These are phyloP conservation scores for Cercospora sp. DNA, from an alignment of 2,329 filamentous ascomycete species.

Conservation along the genomic window DNA sequence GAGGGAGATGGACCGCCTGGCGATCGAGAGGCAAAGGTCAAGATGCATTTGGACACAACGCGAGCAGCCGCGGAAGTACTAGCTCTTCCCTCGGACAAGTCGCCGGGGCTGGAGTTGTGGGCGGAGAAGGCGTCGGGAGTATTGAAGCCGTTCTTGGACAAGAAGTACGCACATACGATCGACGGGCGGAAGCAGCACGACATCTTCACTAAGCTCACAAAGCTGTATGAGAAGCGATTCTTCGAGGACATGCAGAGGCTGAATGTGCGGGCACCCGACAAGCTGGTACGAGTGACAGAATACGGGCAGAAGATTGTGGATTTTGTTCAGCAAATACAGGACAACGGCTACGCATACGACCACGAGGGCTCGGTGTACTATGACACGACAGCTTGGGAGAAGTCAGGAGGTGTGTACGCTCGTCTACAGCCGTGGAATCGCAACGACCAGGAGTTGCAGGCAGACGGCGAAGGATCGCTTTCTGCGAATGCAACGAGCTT, in stretches of 20 bases:
- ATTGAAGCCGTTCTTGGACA: conserved; percentile 78
- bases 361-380: conserved; percentile 82
- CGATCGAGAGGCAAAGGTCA: conserved; percentile 81
- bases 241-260: conserved; percentile 82
- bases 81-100: conserved; percentile 30
- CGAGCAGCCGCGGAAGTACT: conserved; percentile 56
- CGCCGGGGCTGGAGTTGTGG: conserved; percentile 46
- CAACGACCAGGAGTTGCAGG: conserved; percentile 77
- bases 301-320: conserved; percentile 83
- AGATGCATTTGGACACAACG: conserved; percentile 77
- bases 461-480: conserved; percentile 86
- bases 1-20: conserved; percentile 55
- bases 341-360: conserved; percentile 81
- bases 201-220: conserved; percentile 86
- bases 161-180: conserved; percentile 57
- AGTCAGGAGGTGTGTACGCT: conserved; percentile 80
- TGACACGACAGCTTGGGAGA: conserved; percentile 83
- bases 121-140: conserved; percentile 65
- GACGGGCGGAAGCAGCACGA: conserved; percentile 59
- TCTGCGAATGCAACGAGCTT: conserved; percentile 53
- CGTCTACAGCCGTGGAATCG: conserved; percentile 81
- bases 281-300: conserved; percentile 86
- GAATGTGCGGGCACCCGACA: conserved; percentile 80
- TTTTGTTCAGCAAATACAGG: conserved; percentile 79
- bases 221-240: conserved; percentile 84